phyloP scores from a whole-genome alignment of 345 rosid genomes.

The Capsella bursapastoris region DNA sequence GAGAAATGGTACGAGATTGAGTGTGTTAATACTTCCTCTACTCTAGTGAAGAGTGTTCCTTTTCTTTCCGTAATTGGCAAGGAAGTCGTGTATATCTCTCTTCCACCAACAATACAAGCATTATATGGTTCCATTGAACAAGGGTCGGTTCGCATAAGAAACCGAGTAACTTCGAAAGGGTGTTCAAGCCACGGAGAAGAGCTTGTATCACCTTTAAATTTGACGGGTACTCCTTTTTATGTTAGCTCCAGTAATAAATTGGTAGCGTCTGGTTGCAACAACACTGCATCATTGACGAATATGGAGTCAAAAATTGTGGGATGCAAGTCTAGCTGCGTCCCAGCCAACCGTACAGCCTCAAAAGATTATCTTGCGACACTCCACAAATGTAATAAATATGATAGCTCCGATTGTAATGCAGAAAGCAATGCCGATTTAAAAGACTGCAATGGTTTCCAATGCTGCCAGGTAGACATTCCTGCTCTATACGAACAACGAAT shows the following conservation, averaged over 20 bases:
- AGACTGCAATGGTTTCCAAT: conserved; percentile 41
- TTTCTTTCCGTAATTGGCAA: background rate
- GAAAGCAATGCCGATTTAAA: too few relatives aligned
- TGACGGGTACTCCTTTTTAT: conserved; percentile 16
- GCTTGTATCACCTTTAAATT: background rate
- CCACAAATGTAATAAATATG: too few relatives aligned
- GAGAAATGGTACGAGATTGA: background rate
- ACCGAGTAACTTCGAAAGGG: background rate
- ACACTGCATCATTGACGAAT: background rate
- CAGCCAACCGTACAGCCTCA: background rate
- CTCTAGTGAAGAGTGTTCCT: background rate
- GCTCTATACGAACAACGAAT: background rate
- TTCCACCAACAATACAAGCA: background rate
- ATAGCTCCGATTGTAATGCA: too few relatives aligned
- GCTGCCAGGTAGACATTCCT: conserved; percentile 43
- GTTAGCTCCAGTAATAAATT: conserved; percentile 16
- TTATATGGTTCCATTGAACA: too few relatives aligned
- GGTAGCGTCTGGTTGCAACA: conserved; percentile 44
- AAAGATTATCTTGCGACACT: background rate
- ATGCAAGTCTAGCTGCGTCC: conserved; percentile 44
- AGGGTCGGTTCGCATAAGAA: background rate
- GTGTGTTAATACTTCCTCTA: conserved; percentile 13
- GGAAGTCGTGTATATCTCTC: conserved; percentile 30
- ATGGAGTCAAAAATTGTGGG: conserved; percentile 25
- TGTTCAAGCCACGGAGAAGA: background rate